Evolutionary conservation across 306 rosid genomes (phyloP), one percentile per base, ranked within the genome.

Genomic region (Glycine tomentella): DNA sequence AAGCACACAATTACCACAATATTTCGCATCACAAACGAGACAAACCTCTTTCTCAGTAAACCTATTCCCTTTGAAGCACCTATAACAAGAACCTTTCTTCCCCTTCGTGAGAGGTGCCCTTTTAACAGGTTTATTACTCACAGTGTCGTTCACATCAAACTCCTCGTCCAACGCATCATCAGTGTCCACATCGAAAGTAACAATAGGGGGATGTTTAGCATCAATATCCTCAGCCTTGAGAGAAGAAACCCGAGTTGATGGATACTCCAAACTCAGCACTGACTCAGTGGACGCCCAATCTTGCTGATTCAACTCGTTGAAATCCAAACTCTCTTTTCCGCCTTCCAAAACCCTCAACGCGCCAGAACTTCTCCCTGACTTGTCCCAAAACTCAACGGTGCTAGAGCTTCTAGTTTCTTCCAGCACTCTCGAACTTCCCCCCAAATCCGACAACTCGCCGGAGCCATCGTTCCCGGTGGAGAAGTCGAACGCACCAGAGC

Each of bases 21-120:
- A 96, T 82, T 96, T 96, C 0, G 99, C 96, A 82, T 92, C 97
- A 73, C 99, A 96, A 33, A 96, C 99, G 40, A 93, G 87, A 84
- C 99, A 96, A 72, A 90, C 90, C 88, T 96, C 99, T 87, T 96
- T 96, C 71, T 96, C 99, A 7, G 99, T 92, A 76, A 96, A 93
- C 74, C 99, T 86, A 51, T 78, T 96, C 55, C 99, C 99, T 89
- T 90, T 96, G 53, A 90, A 85, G 82, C 99, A 96, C 56, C 97
- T 81, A 81, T 96, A 96, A 65, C 99, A 96, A 0, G 94, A 87
- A 42, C 94, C 97, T 81, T 90, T 96, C 92, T 92, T 93, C 72
- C 97, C 98, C 85, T 90, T 93, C 0, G 93, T 85, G 44, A 77
- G 85, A 25, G 97, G 88, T 81, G 86, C 93, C 79, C 85, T 86